Evolutionary conservation across 805 yeast species (phyloP), one percentile per base, ranked within the genome.

Genomic region (Cyberlindnera saturnus): DNA sequence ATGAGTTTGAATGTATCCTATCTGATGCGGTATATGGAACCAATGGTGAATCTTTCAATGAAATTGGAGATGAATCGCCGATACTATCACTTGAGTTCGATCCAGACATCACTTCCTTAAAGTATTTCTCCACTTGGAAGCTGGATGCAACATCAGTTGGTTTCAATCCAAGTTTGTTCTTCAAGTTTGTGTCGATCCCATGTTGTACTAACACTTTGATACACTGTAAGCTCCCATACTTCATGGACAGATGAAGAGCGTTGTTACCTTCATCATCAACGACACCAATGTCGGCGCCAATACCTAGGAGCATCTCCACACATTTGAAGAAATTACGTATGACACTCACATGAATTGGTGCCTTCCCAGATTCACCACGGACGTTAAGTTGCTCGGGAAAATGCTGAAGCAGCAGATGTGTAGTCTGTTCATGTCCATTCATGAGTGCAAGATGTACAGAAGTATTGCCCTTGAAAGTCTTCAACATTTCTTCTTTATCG

Each of bases 191-290:
- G 45, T 79, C 74, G 1, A 78, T 75, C 17, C 72, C 69, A 28
- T 75, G 66, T 15, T 65, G 67, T 0, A 82, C 60, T 36, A 85
- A 62, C 30, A 81, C 57, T 41, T 74, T 70, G 47, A 79, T 62
- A 37, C 86, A 79, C 38, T 74, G 74, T 14, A 75, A 53, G 46
- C 77, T 75, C 6, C 90, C 91, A 52, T 72, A 77, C 43, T 83
- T 82, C 51, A 86, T 73, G 0, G 96, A 95, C 41, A 84, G 68
- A 62, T 91, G 98, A 34, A 91, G 65, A 0, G 96, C 87, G 3
- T 95, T 81, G 56, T 88, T 86, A 1, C 93, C 95, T 14, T 75
- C 75, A 9, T 69, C 65, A 58, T 93, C 96, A 42, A 78, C 81
- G 5, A 79, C 60, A 51, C 84, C 81, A 37, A 88, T 70, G 53